These are phyloP conservation scores for Tolypocladium ophioglossoides DNA, from an alignment of 2,329 filamentous ascomycete species.

Conservation along the genomic window DNA sequence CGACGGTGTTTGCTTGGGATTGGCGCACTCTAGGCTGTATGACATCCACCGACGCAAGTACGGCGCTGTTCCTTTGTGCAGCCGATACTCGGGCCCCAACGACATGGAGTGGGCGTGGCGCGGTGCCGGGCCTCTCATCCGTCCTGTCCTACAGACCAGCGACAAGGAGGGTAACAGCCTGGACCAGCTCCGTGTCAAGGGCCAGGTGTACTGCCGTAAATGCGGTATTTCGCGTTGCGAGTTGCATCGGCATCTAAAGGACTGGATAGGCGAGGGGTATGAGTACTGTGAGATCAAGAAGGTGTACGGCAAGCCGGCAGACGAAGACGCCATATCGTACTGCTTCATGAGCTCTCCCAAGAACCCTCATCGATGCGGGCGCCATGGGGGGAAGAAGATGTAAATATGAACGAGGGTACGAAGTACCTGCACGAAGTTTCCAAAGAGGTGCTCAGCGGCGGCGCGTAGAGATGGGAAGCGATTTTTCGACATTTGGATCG, in stretches of 20 bases:
- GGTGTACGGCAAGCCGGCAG: slow-evolving; percentile 41
- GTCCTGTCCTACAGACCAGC: slow-evolving; percentile 5
- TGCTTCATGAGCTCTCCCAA: slow-evolving; percentile 52
- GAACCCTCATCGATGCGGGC: slow-evolving; percentile 46
- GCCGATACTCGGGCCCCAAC: slow-evolving; percentile 49
- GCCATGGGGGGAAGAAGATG: slow-evolving; percentile 31
- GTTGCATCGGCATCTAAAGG: slow-evolving; percentile 50
- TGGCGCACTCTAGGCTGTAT: slow-evolving; percentile 48
- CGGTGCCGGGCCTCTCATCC: slow-evolving; percentile 35
- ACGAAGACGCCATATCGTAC: slow-evolving; percentile 33
- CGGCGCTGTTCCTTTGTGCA: slow-evolving; percentile 43
- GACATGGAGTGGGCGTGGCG: slow-evolving; percentile 56
- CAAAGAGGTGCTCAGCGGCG: background rate
- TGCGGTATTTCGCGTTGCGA: slow-evolving; percentile 52
- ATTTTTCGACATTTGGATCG: background rate
- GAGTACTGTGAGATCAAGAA: slow-evolving; percentile 53
- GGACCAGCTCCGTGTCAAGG: slow-evolving; percentile 39
- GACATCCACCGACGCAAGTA: slow-evolving; percentile 46
- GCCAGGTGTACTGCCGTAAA: slow-evolving; percentile 52
- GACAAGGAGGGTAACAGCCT: slow-evolving; percentile 17
- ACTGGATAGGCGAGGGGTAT: slow-evolving; percentile 44
- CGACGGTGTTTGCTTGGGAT: slow-evolving; percentile 51
- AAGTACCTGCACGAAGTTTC: too few relatives aligned
- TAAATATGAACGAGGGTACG: too few relatives aligned
- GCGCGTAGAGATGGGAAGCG: background rate